Conservation (phyloP, 2,329 filamentous ascomycete genomes). For the Hirsutella thompsonii region DNA sequence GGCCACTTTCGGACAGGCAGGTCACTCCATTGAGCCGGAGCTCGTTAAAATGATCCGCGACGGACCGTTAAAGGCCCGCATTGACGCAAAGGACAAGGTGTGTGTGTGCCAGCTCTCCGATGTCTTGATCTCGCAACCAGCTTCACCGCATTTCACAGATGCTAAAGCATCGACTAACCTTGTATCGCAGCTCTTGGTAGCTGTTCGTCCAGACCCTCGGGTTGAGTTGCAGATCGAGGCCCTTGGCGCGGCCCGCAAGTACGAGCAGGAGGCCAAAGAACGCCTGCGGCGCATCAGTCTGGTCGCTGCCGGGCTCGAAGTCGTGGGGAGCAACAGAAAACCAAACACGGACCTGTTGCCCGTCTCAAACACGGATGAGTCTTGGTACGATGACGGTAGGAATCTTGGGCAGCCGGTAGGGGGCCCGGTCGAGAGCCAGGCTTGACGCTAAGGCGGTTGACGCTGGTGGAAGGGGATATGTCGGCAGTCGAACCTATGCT, state of each 20-base stretch:
- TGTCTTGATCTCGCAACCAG: too few species aligned
- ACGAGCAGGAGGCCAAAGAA: constrained; percentile 63
- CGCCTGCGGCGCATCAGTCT: constrained; percentile 70
- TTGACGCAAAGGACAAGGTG: constrained; percentile 72
- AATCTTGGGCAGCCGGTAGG: background rate
- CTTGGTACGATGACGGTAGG: constrained; percentile 19
- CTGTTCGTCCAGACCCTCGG: constrained; percentile 53
- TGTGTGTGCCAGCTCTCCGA: too few species aligned
- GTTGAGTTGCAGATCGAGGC: constrained; percentile 57
- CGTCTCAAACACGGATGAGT: constrained; percentile 14
- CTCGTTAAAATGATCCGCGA: constrained; percentile 65
- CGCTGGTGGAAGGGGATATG: too few species aligned
- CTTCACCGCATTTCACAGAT: too few species aligned
- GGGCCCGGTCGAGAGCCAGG: constrained; percentile 2
- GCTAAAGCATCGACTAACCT: background rate
- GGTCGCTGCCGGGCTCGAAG: constrained; percentile 60
- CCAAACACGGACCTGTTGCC: constrained; percentile 2
- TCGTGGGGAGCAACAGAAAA: constrained; percentile 22
- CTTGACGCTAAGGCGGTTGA: constrained; percentile 1
- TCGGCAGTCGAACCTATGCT: background rate
- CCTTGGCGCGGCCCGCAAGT: constrained; percentile 53
- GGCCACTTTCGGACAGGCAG: constrained; percentile 55
- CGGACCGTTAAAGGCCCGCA: constrained; percentile 59
- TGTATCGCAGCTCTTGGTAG: constrained; percentile 50
- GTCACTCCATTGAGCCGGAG: constrained; percentile 57